Percentiles rank a stretch among this genome's conserved stretches.
These are phyloP conservation scores for Haplosporangium sp. DNA, from an alignment of 371 early-diverging fungal species.

Conservation along the genomic window DNA sequence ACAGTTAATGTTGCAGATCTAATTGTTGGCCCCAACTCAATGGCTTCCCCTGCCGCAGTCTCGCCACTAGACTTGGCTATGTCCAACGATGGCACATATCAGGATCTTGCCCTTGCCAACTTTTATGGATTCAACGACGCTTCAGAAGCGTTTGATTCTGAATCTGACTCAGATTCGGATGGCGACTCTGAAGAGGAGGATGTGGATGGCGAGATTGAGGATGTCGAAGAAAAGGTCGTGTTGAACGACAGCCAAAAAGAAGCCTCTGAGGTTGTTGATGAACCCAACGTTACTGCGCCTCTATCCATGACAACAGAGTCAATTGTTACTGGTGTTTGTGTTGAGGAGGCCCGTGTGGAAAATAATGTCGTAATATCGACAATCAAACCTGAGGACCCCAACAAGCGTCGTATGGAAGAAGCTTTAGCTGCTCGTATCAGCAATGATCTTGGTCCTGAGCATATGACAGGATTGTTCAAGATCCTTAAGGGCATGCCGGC, in stretches of 20 bases:
- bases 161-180: constrained; percentile 4
- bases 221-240: constrained; percentile 6
- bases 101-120: constrained; percentile 43
- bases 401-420: constrained; percentile 56
- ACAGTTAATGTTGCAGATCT: neutral
- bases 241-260: neutral
- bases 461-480: constrained; percentile 43
- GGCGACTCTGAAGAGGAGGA: constrained; percentile 28
- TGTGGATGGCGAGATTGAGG: constrained; percentile 13
- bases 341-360: neutral
- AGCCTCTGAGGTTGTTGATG: too few species aligned
- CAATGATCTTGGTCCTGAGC: constrained; percentile 48
- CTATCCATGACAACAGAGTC: neutral
- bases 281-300: neutral
- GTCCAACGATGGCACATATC: constrained; percentile 21
- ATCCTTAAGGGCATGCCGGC: constrained; percentile 31
- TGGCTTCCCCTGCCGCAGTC: constrained; percentile 19
- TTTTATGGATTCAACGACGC: constrained; percentile 42
- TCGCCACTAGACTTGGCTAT: constrained; percentile 37
- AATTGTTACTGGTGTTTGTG: neutral
- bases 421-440: constrained; percentile 37
- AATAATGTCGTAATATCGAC: neutral
- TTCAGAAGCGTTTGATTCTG: constrained; percentile 3
- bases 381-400: constrained; percentile 32
- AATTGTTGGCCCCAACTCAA: constrained; percentile 40